These are phyloP conservation scores for Fusarium sp. DNA, from an alignment of 2,329 filamentous ascomycete genomes.

Conservation along the genomic window DNA sequence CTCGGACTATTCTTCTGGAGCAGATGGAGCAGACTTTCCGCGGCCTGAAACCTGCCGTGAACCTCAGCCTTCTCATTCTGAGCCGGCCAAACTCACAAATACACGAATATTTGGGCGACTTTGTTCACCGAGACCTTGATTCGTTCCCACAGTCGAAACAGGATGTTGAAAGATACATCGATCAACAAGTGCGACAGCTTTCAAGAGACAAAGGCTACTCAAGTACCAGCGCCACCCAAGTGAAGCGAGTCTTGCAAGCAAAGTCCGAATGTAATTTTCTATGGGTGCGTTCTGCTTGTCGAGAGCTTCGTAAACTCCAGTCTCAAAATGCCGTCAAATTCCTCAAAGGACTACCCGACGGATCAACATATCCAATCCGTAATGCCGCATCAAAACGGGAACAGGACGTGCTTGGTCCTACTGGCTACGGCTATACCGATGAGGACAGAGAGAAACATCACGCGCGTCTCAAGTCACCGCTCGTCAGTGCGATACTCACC, in stretches of 20 bases:
- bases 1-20: conserved; percentile 16
- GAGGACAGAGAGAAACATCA: conserved; percentile 30
- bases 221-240: conserved; percentile 20
- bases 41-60: conserved; percentile 11
- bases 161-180: conserved; percentile 35
- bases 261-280: conserved; percentile 43
- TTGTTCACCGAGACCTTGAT: conserved; percentile 38
- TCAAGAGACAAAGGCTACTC: conserved; percentile 32
- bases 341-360: conserved; percentile 37
- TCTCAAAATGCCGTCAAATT: conserved; percentile 37
- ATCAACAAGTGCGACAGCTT: conserved; percentile 31
- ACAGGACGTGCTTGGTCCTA: conserved; percentile 11
- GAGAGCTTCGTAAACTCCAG: conserved; percentile 29
- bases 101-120: conserved; percentile 24
- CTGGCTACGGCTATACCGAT: conserved; percentile 24
- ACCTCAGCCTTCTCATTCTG: conserved; percentile 16
- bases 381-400: conserved; percentile 7
- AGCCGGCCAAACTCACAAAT: conserved; percentile 26
- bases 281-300: conserved; percentile 41
- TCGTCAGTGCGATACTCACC: conserved; percentile 24
- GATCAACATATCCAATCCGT: conserved; percentile 13
- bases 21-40: conserved; percentile 29
- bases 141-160: conserved; percentile 32
- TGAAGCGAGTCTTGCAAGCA: conserved; percentile 30
- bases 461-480: conserved; percentile 23